These are phyloP conservation scores for Silene noctiflora DNA, from an alignment of 179 eudicot genomes.

Conservation along the genomic window DNA sequence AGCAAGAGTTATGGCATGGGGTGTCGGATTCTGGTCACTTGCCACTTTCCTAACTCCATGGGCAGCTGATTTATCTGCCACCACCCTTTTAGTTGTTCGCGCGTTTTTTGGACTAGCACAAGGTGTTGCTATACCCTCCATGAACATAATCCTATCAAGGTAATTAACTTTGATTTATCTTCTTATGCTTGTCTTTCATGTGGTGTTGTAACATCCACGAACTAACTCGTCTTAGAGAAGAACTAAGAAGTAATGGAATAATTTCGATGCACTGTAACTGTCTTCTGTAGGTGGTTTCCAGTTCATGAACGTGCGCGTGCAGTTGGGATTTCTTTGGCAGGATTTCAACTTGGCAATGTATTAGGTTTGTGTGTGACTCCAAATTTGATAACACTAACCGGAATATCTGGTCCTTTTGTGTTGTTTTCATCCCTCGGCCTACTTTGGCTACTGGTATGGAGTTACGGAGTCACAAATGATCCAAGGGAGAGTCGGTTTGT, in stretches of 20 bases:
- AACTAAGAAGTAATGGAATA: neutral
- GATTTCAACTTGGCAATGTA: constrained; percentile 92
- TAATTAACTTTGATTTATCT: constrained; percentile 19
- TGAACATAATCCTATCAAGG: constrained; percentile 85
- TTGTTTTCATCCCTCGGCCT: constrained; percentile 79
- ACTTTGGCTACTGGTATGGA: constrained; percentile 70
- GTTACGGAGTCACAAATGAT: constrained; percentile 52
- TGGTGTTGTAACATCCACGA: too few species aligned
- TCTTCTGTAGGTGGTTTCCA: constrained; percentile 79
- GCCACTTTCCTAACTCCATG: constrained; percentile 87
- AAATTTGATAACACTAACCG: constrained; percentile 54
- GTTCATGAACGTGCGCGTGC: constrained; percentile 82
- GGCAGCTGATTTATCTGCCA: constrained; percentile 79
- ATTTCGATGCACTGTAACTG: neutral
- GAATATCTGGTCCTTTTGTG: constrained; percentile 77
- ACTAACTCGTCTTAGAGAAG: neutral
- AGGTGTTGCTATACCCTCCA: constrained; percentile 93
- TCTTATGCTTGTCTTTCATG: neutral
- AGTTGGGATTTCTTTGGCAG: constrained; percentile 91
- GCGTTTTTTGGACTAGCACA: constrained; percentile 85
- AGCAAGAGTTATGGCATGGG: constrained; percentile 78
- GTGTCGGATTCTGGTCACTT: constrained; percentile 83
- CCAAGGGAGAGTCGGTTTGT: constrained; percentile 54
- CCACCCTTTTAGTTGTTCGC: constrained; percentile 61
- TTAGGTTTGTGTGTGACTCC: constrained; percentile 74